A percentile compares a stretch with the other conserved stretches of the same genome.
Conservation (phyloP, 108 stramenopile genomes). For the Nitzschia sp. region DNA sequence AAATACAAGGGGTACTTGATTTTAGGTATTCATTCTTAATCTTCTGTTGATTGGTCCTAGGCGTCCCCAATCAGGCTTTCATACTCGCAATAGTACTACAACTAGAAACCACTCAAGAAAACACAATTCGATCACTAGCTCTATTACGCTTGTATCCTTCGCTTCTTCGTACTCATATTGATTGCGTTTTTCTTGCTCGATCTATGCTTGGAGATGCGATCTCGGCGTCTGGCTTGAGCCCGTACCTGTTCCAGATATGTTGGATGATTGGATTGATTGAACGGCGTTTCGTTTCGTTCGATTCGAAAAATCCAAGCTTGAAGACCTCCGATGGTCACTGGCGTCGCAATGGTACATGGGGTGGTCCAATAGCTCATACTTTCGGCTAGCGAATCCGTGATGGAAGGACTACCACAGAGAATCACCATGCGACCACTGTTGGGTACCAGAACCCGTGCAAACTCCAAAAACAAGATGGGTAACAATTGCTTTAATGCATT, state of each 20-base stretch:
- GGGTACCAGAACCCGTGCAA: constrained; percentile 49
- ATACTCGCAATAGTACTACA: no score
- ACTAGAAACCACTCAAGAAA: no score
- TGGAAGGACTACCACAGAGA: constrained; percentile 42
- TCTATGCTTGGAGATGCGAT: constrained; percentile 12
- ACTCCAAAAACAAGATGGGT: constrained; percentile 51
- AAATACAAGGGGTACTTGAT: no score
- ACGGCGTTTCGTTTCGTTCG: constrained; percentile 19
- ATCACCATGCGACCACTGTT: constrained; percentile 46
- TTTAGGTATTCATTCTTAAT: no score
- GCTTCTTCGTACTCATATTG: constrained; percentile 3
- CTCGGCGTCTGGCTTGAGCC: constrained; percentile 16
- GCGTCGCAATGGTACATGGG: constrained; percentile 50
- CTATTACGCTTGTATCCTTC: constrained; percentile 9
- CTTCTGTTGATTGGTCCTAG: no score
- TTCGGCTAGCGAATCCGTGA: constrained; percentile 2
- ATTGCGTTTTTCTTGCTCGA: constrained; percentile 3
- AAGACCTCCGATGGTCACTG: constrained; percentile 65
- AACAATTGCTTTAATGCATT: constrained; percentile 45
- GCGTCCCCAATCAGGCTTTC: no score
- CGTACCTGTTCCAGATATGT: constrained; percentile 24
- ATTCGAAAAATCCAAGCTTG: constrained; percentile 54
- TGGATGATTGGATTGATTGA: constrained; percentile 1
- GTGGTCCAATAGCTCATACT: constrained; percentile 19
- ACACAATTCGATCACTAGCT: no score